Percentiles rank a stretch among this genome's conserved stretches.
Evolutionary conservation across 2,329 filamentous ascomycete species (phyloP).

Genomic region (Penicillium janthinellum): DNA sequence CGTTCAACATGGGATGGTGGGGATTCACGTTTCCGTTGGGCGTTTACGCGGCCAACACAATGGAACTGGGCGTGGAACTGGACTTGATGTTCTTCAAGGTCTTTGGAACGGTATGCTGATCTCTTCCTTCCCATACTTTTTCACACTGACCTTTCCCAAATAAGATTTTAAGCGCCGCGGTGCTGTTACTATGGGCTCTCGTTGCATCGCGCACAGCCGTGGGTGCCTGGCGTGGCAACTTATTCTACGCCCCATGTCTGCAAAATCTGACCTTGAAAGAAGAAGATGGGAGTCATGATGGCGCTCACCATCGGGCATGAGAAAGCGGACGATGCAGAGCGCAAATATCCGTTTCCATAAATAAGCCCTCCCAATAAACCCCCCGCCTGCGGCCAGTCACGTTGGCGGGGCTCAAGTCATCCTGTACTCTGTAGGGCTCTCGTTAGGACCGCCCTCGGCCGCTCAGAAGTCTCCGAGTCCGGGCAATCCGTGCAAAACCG

Average conservation of each 20-base stretch:
- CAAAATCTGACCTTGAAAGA: conserved; percentile 34
- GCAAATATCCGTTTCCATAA: too few relatives aligned
- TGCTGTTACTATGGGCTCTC: conserved; percentile 55
- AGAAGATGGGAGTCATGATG: conserved; percentile 13
- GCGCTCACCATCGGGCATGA: conserved; percentile 14
- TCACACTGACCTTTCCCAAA: background rate
- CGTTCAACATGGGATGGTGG: conserved; percentile 65
- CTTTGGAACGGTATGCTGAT: conserved; percentile 47
- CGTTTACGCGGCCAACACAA: conserved; percentile 45
- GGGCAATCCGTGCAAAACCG: background rate
- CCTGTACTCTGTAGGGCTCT: background rate
- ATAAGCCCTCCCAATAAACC: too few relatives aligned
- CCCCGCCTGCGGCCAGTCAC: background rate
- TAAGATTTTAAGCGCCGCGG: conserved; percentile 50
- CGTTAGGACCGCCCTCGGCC: background rate
- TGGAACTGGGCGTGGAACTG: conserved; percentile 51
- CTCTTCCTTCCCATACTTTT: background rate
- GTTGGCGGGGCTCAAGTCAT: background rate
- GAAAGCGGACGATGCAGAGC: background rate
- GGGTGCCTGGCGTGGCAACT: conserved; percentile 47
- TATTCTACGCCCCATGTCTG: conserved; percentile 56
- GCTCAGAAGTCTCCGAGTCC: background rate
- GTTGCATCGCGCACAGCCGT: conserved; percentile 50
- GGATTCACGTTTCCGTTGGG: conserved; percentile 60
- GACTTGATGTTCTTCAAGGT: conserved; percentile 56